Conservation (phyloP, 768 basidiomycete species). For the Galerina marginata region DNA sequence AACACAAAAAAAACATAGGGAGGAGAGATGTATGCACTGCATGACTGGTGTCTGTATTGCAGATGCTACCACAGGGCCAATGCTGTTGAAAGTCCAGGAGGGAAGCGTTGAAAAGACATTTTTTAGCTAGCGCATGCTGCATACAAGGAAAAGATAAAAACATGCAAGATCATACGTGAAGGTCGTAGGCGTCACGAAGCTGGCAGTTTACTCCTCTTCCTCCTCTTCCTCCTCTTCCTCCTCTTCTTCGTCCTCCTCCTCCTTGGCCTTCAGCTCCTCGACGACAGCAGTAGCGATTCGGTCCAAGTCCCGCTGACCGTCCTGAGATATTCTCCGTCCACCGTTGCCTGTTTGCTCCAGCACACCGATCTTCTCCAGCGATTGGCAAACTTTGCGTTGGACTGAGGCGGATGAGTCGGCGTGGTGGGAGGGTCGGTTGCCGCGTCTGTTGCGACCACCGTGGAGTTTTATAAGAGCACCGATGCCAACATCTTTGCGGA, state of each 20-base stretch:
- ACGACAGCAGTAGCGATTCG: conserved; percentile 92
- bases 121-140: conserved; percentile 47
- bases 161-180: conserved; percentile 44
- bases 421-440: conserved; percentile 97
- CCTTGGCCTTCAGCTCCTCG: conserved; percentile 75
- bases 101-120: conserved; percentile 22
- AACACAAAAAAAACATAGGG: too few species aligned
- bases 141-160: conserved; percentile 43
- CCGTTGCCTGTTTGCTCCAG: conserved; percentile 93
- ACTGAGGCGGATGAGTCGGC: conserved; percentile 84
- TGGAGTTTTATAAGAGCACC: conserved; percentile 95
- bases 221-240: conserved; percentile 70
- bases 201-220: conserved; percentile 51
- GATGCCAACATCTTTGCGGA: conserved; percentile 95
- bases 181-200: conserved; percentile 11
- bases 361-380: conserved; percentile 98
- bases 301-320: conserved; percentile 94
- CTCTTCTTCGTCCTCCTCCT: conserved; percentile 77
- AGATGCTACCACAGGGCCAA: too few species aligned
- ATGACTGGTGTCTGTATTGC: too few species aligned
- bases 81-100: background rate
- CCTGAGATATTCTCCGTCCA: conserved; percentile 94
- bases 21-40: too few species aligned
- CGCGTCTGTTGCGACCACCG: conserved; percentile 94
- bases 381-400: conserved; percentile 95